These are phyloP conservation scores for Avicennia marina DNA, from an alignment of 257 asterid species.

Conservation along the genomic window DNA sequence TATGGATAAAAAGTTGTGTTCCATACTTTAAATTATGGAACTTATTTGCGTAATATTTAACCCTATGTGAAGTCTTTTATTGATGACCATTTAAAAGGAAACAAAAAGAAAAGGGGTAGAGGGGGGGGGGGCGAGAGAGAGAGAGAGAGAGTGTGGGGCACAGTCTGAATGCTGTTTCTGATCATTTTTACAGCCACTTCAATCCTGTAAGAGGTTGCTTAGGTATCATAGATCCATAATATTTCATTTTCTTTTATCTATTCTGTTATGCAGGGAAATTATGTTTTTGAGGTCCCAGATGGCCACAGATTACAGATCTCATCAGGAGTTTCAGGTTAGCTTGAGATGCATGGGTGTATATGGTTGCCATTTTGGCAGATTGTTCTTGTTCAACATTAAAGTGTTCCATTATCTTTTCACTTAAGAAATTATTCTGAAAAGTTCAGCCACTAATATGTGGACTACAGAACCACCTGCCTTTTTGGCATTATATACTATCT, in stretches of 20 bases:
- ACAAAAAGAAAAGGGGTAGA: too few relatives aligned
- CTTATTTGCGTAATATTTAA: too few relatives aligned
- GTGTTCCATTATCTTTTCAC: slow-evolving; percentile 6
- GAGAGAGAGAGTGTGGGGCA: too few relatives aligned
- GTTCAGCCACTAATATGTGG: background rate
- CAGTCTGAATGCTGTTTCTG: too few relatives aligned
- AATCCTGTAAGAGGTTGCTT: too few relatives aligned
- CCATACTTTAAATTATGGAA: too few relatives aligned
- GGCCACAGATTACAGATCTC: slow-evolving; percentile 76
- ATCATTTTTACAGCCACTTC: too few relatives aligned
- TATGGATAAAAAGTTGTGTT: too few relatives aligned
- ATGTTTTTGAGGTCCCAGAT: slow-evolving; percentile 87
- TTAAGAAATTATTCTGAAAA: background rate
- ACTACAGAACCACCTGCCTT: background rate
- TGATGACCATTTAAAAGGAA: too few relatives aligned
- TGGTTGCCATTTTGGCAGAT: slow-evolving; percentile 6
- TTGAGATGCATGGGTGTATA: slow-evolving; percentile 1
- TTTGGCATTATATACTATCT: background rate
- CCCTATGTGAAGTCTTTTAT: too few relatives aligned
- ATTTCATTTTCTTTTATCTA: background rate
- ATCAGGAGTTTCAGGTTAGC: slow-evolving; percentile 68
- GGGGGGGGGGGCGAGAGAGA: too few relatives aligned
- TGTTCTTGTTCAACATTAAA: slow-evolving; percentile 11
- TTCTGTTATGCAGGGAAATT: slow-evolving; percentile 61
- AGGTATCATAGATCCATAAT: too few relatives aligned